A percentile compares a stretch with the other conserved stretches of the same genome.
These are phyloP conservation scores for Wickerhamiella nectarea DNA, from an alignment of 805 yeast species.

Conservation along the genomic window DNA sequence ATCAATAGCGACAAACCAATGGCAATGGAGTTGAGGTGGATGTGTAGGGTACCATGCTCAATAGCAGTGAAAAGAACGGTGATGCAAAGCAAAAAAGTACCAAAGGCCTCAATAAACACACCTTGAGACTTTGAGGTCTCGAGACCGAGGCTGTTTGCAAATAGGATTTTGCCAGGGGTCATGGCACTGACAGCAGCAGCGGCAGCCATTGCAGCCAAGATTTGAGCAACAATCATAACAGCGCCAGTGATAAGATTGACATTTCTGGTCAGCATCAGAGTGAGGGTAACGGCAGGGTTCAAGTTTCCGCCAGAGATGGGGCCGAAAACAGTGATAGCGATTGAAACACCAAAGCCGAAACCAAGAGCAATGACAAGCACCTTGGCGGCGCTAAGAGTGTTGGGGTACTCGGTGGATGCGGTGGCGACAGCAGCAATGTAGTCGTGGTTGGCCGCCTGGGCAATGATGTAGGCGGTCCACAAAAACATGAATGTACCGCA, in stretches of 20 bases:
- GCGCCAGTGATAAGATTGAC: slow-evolving; percentile 58
- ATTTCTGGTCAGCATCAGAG: slow-evolving; percentile 60
- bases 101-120: slow-evolving; percentile 68
- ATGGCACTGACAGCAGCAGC: slow-evolving; percentile 24
- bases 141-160: slow-evolving; percentile 50
- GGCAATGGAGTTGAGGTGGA: slow-evolving; percentile 66
- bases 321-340: slow-evolving; percentile 52
- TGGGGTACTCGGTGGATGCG: slow-evolving; percentile 24
- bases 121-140: slow-evolving; percentile 64
- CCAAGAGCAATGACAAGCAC: slow-evolving; percentile 72
- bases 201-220: slow-evolving; percentile 82
- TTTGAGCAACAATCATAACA: slow-evolving; percentile 51
- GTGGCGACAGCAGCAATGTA: slow-evolving; percentile 40
- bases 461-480: slow-evolving; percentile 71
- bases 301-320: slow-evolving; percentile 80
- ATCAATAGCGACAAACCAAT: slow-evolving; percentile 73
- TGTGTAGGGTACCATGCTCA: slow-evolving; percentile 62
- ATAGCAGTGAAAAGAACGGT: slow-evolving; percentile 76
- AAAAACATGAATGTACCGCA: slow-evolving; percentile 75
- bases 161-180: slow-evolving; percentile 36
- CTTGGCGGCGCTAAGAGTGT: slow-evolving; percentile 18
- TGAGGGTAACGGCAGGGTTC: slow-evolving; percentile 76
- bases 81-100: slow-evolving; percentile 55
- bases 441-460: slow-evolving; percentile 56
- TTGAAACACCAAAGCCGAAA: slow-evolving; percentile 75